Base-by-base conservation (phyloP, 2,329 filamentous ascomycete genomes). In the Teratosphaeria gauchensis region DNA sequence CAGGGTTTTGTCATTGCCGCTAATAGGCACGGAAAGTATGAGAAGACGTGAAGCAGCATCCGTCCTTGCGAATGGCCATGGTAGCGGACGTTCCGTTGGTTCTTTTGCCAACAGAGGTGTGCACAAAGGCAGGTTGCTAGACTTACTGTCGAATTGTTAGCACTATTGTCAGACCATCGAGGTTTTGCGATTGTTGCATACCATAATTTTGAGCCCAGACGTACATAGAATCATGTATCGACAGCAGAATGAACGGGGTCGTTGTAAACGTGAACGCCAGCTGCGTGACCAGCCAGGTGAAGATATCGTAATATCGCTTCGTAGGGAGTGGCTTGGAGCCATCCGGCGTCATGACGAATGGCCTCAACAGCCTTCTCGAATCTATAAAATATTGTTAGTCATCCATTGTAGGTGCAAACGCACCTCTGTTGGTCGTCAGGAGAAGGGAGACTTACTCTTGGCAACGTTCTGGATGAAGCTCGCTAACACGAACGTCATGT, bases 381-480 rank as follows among this genome's bases (percentile, higher is more conserved):
- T 96, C 92, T 96, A 56, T 11, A 6, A 33, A 14, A 21, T 11
- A 32, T 48, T 16, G 4, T 56, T 33, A 58, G 53, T 33, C 19
- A 14, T 8, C 14, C 19, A 28, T 28, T 28, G 24, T 28, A 28
- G 24, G 24, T 28, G 4, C 35, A 14, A 5, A 4, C 4, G 5
- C 35, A 52, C 32, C 14, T 48, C 12, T 32, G 19, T 57, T n/a
- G 24, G 21, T 0, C 2, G 4, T 38, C n/a, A n/a, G 30, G 8
- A 24, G n/a, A 35, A 28, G 33, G 28, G 5, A 55, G 24, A 81
- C 87, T 72, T 79, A 96, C 92, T 91, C 79, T 99, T 99, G 58
- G 94, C 92, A 19, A 87, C 87, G 1, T 91, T 96, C 72, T 99
- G 94, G 32, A 96, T 83, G 65, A 99, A 89, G 62, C 90, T 91